Percentiles rank a stretch among this genome's conserved stretches.
Evolutionary conservation across 2,329 filamentous ascomycete genomes (phyloP).

Genomic region (Scytalidium sp.): DNA sequence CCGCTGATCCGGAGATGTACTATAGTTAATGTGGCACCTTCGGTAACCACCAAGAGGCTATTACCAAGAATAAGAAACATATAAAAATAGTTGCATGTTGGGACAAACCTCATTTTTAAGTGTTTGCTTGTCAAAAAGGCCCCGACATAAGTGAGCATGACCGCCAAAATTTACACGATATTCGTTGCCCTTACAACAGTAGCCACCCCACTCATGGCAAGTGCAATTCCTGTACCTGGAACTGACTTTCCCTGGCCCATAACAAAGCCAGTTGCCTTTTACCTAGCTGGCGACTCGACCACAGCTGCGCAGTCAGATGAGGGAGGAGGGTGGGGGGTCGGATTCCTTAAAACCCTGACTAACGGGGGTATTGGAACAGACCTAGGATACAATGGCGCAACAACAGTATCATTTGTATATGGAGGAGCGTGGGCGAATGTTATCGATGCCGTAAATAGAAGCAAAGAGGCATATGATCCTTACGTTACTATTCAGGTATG

Average conservation of each 20-base stretch:
- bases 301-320: slow-evolving; percentile 23
- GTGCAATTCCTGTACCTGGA: not conserved
- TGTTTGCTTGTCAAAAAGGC: not conserved
- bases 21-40: too few species aligned
- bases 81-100: too few species aligned
- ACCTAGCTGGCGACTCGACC: slow-evolving; percentile 40
- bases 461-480: slow-evolving; percentile 31
- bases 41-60: too few species aligned
- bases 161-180: not conserved
- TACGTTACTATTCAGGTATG: slow-evolving; percentile 47
- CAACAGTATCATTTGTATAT: slow-evolving; percentile 43
- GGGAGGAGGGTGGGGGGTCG: slow-evolving; percentile 43
- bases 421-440: slow-evolving; percentile 44
- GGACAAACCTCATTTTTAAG: too few species aligned
- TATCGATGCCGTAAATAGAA: slow-evolving; percentile 31
- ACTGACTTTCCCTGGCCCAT: not conserved
- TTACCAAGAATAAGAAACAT: too few species aligned
- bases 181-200: not conserved
- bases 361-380: slow-evolving; percentile 41
- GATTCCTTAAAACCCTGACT: slow-evolving; percentile 44
- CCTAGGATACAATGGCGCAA: slow-evolving; percentile 43
- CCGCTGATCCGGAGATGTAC: not conserved
- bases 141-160: too few species aligned
- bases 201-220: not conserved
- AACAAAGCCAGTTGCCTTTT: slow-evolving; percentile 31